phyloP scores from a whole-genome alignment of 768 basidiomycete genomes.

The Suillus hirtellus region DNA sequence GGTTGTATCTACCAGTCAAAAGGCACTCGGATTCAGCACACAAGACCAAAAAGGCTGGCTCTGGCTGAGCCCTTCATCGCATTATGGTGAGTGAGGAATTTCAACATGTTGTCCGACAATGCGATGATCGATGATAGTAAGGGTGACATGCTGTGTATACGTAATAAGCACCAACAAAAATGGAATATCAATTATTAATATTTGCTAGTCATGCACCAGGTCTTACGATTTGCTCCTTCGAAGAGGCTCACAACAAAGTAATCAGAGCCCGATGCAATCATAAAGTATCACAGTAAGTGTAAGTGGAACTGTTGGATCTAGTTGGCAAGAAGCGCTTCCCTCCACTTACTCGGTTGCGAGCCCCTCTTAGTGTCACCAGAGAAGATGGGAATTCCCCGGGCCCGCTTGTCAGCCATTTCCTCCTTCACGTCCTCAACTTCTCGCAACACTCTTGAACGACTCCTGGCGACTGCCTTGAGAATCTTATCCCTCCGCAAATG shows the following conservation, averaged over 20 bases:
- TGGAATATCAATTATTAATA: background rate
- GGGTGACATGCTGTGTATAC: background rate
- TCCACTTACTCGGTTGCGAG: background rate
- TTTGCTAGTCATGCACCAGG: background rate
- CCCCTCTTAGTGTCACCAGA: conserved; percentile 16
- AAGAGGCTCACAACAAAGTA: background rate
- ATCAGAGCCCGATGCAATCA: background rate
- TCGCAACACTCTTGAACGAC: conserved; percentile 43
- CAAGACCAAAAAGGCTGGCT: background rate
- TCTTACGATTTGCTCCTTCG: background rate
- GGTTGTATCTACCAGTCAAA: no score
- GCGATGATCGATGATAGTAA: background rate
- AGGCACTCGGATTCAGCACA: background rate
- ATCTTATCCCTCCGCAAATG: conserved; percentile 50
- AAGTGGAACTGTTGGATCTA: background rate
- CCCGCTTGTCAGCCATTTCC: conserved; percentile 28
- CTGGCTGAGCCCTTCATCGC: background rate
- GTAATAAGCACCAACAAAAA: background rate
- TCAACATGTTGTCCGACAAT: background rate
- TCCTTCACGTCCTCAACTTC: conserved; percentile 39
- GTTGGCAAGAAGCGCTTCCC: background rate
- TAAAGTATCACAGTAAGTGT: background rate
- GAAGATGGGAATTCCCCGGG: conserved; percentile 25
- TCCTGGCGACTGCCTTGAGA: conserved; percentile 48
- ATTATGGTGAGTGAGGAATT: background rate